Evolutionary conservation across 768 basidiomycete genomes (phyloP).

Genomic region (Mycena rosella): DNA sequence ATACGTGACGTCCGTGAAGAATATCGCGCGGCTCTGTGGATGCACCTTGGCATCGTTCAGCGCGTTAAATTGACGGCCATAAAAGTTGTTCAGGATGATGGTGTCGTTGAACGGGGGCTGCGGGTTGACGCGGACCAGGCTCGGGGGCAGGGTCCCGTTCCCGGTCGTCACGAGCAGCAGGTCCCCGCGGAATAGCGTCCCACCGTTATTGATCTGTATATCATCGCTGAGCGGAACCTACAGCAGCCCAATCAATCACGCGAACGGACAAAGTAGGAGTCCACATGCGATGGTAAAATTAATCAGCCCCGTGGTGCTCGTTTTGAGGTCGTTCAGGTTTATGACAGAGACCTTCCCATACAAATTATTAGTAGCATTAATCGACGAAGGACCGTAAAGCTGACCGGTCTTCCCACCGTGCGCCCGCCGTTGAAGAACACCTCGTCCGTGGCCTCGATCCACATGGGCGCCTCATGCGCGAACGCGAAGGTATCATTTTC

Average conservation of each 20-base stretch:
- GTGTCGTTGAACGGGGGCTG: slow-evolving; percentile 54
- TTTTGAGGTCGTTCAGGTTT: slow-evolving; percentile 37
- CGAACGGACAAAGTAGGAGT: neutral
- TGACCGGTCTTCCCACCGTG: slow-evolving; percentile 56
- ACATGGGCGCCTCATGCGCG: slow-evolving; percentile 71
- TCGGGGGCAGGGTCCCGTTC: slow-evolving; percentile 55
- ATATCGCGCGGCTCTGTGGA: slow-evolving; percentile 40
- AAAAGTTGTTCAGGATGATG: slow-evolving; percentile 57
- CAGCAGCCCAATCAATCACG: slow-evolving; percentile 36
- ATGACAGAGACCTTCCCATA: slow-evolving; percentile 53
- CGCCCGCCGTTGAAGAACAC: slow-evolving; percentile 68
- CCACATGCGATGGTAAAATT: slow-evolving; percentile 28
- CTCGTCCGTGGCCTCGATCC: slow-evolving; percentile 62
- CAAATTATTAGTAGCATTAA: slow-evolving; percentile 59
- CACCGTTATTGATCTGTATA: slow-evolving; percentile 61
- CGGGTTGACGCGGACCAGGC: slow-evolving; percentile 51
- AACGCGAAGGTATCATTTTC: slow-evolving; percentile 59
- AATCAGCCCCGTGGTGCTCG: slow-evolving; percentile 26
- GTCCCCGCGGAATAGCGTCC: slow-evolving; percentile 59
- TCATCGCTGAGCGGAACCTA: slow-evolving; percentile 36
- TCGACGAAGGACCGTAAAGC: slow-evolving; percentile 51
- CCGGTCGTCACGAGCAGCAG: slow-evolving; percentile 65
- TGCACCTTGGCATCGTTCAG: slow-evolving; percentile 61
- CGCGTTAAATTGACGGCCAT: slow-evolving; percentile 60
- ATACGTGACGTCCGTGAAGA: slow-evolving; percentile 47